phyloP scores from a whole-genome alignment of 108 stramenopile genomes.

The Aureococcus anophagefferens region DNA sequence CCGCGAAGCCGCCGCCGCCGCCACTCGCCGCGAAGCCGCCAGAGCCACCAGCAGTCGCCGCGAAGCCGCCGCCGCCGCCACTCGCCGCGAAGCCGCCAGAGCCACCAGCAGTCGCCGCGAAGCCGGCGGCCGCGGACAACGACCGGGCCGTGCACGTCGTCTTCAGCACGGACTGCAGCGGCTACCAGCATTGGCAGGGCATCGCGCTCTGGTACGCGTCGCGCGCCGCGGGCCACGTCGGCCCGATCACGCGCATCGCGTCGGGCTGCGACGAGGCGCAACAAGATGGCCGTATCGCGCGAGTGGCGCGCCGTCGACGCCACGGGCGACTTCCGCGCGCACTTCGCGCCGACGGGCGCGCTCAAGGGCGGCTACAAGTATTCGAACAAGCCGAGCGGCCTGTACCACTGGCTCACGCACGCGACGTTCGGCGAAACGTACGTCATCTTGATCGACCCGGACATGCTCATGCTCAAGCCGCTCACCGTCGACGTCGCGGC shows the following conservation, averaged over 20 bases:
- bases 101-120: no score
- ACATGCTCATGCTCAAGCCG: slow-evolving; percentile 32
- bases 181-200: slow-evolving; percentile 85
- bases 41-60: no score
- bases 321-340: not conserved
- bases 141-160: slow-evolving; percentile 39
- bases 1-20: no score
- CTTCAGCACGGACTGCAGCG: slow-evolving; percentile 75
- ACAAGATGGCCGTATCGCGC: not conserved
- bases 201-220: slow-evolving; percentile 73
- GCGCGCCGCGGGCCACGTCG: slow-evolving; percentile 56
- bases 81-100: no score
- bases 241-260: slow-evolving; percentile 75
- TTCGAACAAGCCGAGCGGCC: slow-evolving; percentile 84
- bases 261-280: slow-evolving; percentile 45
- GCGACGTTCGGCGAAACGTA: slow-evolving; percentile 3
- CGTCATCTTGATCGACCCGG: slow-evolving; percentile 33
- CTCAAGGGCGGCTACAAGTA: slow-evolving; percentile 50
- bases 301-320: not conserved
- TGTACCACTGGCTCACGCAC: slow-evolving; percentile 65
- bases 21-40: no score
- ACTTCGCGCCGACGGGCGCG: not conserved
- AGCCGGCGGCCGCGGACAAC: no score
- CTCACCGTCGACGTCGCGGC: slow-evolving; percentile 13
- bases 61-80: no score